A percentile compares a stretch with the other conserved stretches of the same genome.
These are phyloP conservation scores for Quambalaria eucalypti DNA, from an alignment of 1,284 basidiomycete species.

Conservation along the genomic window DNA sequence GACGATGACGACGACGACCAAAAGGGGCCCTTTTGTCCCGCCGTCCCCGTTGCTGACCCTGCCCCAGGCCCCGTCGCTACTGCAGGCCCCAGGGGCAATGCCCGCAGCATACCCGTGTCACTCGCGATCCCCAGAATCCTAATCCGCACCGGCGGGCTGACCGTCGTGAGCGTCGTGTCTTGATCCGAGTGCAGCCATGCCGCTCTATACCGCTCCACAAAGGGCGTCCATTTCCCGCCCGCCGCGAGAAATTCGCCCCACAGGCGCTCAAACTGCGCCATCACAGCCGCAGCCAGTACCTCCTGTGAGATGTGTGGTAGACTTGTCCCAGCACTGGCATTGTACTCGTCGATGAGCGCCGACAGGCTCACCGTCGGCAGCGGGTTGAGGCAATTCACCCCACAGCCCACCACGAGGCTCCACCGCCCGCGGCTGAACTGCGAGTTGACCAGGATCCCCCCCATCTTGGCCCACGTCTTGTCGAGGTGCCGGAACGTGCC, in stretches of 20 bases:
- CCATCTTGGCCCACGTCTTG: constrained; percentile 37
- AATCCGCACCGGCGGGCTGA: constrained; percentile 60
- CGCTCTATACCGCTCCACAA: constrained; percentile 55
- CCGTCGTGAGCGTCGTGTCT: constrained; percentile 69
- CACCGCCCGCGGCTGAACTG: constrained; percentile 65
- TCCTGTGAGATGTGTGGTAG: constrained; percentile 59
- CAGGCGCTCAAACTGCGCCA: constrained; percentile 68
- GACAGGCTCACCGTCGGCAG: constrained; percentile 74
- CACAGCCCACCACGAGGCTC: constrained; percentile 72
- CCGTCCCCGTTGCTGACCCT: constrained; percentile 24
- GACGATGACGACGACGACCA: too few relatives aligned
- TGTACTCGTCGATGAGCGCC: constrained; percentile 54
- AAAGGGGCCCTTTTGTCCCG: constrained; percentile 7
- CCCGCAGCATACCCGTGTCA: constrained; percentile 77
- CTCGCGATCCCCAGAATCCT: constrained; percentile 77
- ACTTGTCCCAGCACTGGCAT: constrained; percentile 15
- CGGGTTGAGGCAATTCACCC: constrained; percentile 75
- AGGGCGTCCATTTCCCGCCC: constrained; percentile 41
- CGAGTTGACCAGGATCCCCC: constrained; percentile 80
- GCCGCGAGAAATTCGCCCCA: constrained; percentile 64
- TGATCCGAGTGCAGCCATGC: constrained; percentile 89
- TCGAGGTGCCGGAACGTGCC: constrained; percentile 47
- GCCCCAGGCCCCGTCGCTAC: constrained; percentile 7
- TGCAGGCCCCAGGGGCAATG: constrained; percentile 60
- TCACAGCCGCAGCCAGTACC: constrained; percentile 63